Evolutionary conservation across 805 yeast genomes (phyloP), one percentile per base, ranked within the genome.

Genomic region (Peterozyma toletana): DNA sequence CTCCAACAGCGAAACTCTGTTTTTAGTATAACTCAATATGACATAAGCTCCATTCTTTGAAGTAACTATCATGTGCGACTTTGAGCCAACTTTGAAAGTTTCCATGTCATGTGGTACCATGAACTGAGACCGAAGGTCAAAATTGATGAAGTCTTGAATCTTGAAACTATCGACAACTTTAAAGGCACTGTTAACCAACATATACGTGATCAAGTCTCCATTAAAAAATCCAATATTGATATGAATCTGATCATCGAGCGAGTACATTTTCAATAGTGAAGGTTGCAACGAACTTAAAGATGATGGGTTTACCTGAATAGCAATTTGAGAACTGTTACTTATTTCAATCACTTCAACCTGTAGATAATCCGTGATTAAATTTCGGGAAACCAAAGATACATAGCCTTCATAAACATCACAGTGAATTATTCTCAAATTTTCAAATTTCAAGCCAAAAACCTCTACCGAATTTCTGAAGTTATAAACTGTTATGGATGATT

Each of bases 1-100:
- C 7, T 21, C 27, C 7, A 21, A 21, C 27, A 21, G 27, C 7
- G 27, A 21, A 5, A 21, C 35, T 30, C 21, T 33, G 5, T 17
- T 11, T 16, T 39, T 33, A 16, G 27, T 5, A 39, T 29, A 14
- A 13, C 10, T 11, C 15, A 40, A 27, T 5, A 43, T 36, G 10
- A 33, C 38, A 30, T 44, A 44, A 17, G 13, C 33, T 9, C 47
- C 47, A 40, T 40, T 40, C n/a, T 39, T 37, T 11, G 47, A 44
- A 16, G 39, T 16, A 2, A 44, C 17, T 9, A 44, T 13, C 11
- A 37, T 4, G 3, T 31, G 15, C 7, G 27, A 21, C 15, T 5
- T 31, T 14, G 34, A 9, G 9, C 13, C 30, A 29, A 17, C 30
- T 2, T 21, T 14, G 18, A 34, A n/a, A 13, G 33, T 11, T 7